These are phyloP conservation scores for Hymenoscyphus occultus DNA, from an alignment of 2,329 filamentous ascomycete genomes.

Conservation along the genomic window DNA sequence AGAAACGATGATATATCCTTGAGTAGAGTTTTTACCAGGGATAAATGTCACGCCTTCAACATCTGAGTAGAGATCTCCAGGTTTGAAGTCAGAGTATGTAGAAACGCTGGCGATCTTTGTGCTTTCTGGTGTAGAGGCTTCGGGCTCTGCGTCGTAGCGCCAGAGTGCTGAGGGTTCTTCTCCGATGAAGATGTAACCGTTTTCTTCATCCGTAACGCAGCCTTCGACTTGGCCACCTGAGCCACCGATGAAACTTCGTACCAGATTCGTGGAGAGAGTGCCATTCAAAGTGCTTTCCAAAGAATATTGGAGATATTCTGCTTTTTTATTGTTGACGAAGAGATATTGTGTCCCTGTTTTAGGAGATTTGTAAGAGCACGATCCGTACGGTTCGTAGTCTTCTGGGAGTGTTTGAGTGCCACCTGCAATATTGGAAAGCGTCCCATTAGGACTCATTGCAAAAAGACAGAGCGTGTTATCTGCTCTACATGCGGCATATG, in stretches of 20 bases:
- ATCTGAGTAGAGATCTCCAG: slow-evolving; percentile 4
- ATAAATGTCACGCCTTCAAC: slow-evolving; percentile 1
- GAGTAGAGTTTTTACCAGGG: background rate
- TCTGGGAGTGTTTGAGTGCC: background rate
- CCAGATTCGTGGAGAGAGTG: background rate
- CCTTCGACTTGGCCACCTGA: slow-evolving; percentile 6
- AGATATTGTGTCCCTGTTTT: slow-evolving; percentile 1
- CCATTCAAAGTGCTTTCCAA: background rate
- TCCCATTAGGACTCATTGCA: background rate
- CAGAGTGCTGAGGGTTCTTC: slow-evolving; percentile 5
- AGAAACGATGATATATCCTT: background rate
- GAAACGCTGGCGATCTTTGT: background rate
- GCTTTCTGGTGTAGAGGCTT: background rate
- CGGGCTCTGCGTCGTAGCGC: slow-evolving; percentile 4
- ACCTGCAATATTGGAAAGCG: background rate
- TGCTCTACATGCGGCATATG: background rate
- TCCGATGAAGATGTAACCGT: background rate
- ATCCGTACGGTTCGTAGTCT: slow-evolving; percentile 1
- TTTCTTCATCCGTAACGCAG: slow-evolving; percentile 1
- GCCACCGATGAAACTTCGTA: background rate
- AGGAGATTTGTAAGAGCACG: background rate
- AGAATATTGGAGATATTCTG: slow-evolving; percentile 4
- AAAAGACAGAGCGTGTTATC: slow-evolving; percentile 4
- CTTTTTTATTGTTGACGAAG: slow-evolving; percentile 4
- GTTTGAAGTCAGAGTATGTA: slow-evolving; percentile 3